Conservation (phyloP, 257 asterid species). For the Catharanthus roseus region DNA sequence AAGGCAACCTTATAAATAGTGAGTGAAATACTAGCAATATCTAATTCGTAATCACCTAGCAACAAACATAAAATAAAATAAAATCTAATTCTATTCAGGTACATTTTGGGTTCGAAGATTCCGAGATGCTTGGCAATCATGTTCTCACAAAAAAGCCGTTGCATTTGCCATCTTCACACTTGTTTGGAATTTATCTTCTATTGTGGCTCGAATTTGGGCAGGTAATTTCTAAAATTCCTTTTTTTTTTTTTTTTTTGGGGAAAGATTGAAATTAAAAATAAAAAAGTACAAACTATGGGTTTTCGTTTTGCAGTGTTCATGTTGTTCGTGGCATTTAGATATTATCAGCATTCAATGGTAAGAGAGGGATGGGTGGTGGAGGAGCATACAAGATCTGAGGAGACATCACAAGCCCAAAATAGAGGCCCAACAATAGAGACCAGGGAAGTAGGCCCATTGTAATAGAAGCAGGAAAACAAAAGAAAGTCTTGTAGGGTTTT, state of each 20-base stretch:
- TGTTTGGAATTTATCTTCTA: slow-evolving; percentile 72
- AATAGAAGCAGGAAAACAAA: slow-evolving; percentile 32
- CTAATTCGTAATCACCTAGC: too few relatives aligned
- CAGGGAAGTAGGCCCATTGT: slow-evolving; percentile 24
- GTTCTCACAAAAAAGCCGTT: slow-evolving; percentile 79
- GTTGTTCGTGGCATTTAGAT: slow-evolving; percentile 81
- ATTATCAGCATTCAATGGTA: slow-evolving; percentile 50
- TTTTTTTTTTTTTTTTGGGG: too few relatives aligned
- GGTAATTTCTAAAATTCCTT: slow-evolving; percentile 29
- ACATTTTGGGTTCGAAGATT: slow-evolving; percentile 67
- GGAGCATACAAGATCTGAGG: slow-evolving; percentile 23
- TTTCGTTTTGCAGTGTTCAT: slow-evolving; percentile 56
- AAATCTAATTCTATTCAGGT: too few relatives aligned
- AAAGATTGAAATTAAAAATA: not conserved
- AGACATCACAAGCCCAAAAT: slow-evolving; percentile 21
- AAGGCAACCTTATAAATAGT: too few relatives aligned
- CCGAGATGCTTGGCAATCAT: slow-evolving; percentile 71
- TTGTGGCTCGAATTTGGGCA: slow-evolving; percentile 77
- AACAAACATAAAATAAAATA: too few relatives aligned
- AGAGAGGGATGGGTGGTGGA: slow-evolving; percentile 33
- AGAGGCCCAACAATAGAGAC: slow-evolving; percentile 16
- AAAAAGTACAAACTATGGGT: not conserved
- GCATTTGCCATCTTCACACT: slow-evolving; percentile 72
- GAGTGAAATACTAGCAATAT: too few relatives aligned
- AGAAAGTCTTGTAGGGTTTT: slow-evolving; percentile 30